Evolutionary conservation across 345 rosid species (phyloP).

Genomic region (Eucalyptus tenuipes): DNA sequence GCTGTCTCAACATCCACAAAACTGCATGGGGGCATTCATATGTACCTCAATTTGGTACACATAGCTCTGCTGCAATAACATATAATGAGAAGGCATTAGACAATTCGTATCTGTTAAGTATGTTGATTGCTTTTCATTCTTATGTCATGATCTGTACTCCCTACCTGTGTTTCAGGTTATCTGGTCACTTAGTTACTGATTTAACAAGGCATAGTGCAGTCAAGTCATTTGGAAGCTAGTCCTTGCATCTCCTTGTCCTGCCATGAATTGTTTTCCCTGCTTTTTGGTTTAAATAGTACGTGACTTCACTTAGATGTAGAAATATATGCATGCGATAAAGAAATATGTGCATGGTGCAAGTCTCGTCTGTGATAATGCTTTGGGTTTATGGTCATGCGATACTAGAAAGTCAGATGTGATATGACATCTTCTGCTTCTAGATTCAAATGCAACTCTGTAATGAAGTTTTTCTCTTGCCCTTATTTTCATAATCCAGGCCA

Average conservation of each 20-base stretch:
- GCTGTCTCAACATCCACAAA: neutral
- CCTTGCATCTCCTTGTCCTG: neutral
- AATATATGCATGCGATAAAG: neutral
- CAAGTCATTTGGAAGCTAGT: neutral
- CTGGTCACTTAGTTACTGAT: neutral
- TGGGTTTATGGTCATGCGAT: neutral
- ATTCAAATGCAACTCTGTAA: neutral
- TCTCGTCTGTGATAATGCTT: neutral
- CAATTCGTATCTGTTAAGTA: neutral
- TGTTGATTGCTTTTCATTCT: neutral
- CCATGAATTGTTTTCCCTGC: neutral
- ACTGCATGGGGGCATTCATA: neutral
- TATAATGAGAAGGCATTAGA: neutral
- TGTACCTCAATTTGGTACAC: neutral
- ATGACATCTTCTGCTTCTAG: neutral
- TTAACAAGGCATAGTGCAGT: neutral
- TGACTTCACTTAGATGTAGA: neutral
- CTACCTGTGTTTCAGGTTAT: neutral
- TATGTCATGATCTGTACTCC: neutral
- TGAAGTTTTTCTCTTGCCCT: neutral
- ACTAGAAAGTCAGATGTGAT: neutral
- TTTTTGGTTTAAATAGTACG: neutral
- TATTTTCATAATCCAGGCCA: constrained; percentile 31
- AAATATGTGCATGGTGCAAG: neutral
- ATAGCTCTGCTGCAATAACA: neutral